Conservation (phyloP, 2,329 filamentous ascomycete genomes). For the Monilinia polystroma region DNA sequence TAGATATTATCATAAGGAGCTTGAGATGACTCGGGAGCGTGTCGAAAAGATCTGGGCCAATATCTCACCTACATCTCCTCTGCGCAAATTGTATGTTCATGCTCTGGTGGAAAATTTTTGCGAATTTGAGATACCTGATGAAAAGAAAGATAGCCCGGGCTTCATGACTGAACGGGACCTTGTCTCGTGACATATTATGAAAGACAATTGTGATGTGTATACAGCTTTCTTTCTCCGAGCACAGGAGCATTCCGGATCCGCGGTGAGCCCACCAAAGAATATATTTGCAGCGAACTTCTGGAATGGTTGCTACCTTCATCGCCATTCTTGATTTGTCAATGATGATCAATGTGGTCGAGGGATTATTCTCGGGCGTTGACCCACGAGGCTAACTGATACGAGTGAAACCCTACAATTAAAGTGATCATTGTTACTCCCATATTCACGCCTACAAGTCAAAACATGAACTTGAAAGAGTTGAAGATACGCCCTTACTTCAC, state of each 20-base stretch:
- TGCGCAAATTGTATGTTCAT: not conserved
- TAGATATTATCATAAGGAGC: accelerated
- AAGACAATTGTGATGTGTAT: not conserved
- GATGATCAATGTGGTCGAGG: too few species aligned
- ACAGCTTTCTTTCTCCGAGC: not conserved
- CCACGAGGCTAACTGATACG: too few species aligned
- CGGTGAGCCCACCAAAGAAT: not conserved
- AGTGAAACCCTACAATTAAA: too few species aligned
- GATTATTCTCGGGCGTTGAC: too few species aligned
- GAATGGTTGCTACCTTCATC: not conserved
- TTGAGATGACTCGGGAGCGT: not conserved
- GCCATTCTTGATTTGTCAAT: not conserved
- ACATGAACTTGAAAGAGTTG: too few species aligned
- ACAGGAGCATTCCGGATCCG: not conserved
- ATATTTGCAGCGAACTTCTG: not conserved
- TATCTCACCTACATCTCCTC: not conserved
- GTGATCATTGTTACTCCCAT: too few species aligned
- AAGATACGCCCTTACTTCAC: too few species aligned
- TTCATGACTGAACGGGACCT: not conserved
- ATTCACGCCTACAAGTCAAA: too few species aligned
- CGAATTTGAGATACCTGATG: not conserved
- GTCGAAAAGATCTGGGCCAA: not conserved
- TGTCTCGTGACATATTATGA: not conserved
- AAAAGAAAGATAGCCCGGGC: not conserved
- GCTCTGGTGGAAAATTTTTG: not conserved